Base-by-base conservation (phyloP, 495 filamentous ascomycete genomes). In the Aspergillus leporis region DNA sequence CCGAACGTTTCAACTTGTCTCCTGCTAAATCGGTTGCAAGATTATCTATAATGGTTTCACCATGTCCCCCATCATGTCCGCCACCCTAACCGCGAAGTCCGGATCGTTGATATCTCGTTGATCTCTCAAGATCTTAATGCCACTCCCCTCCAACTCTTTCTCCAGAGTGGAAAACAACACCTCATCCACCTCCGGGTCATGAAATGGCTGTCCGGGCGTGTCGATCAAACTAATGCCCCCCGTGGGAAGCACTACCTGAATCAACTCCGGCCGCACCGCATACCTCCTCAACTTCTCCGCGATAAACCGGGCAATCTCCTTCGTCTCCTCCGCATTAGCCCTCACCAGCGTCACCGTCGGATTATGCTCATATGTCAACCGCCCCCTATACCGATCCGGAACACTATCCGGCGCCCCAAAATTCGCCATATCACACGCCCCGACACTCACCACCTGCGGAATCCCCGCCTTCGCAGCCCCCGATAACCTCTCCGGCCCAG, bases 351-450 rank as follows among this genome's bases (percentile, higher is more conserved):
- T 90, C 19, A 90, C 84, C 0, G 74, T 78, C 1, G 83, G 74
- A 65, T 89, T 90, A 64, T 91, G 88, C 67, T 81, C 83, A 59
- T 81, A 79, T 10, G 88, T 66, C n/a, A 70, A 70, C 43, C 86
- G 69, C 5, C 58, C 62, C 8, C 57, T 3, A 61, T 74, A 84
- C 47, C 68, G 59, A 43, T 74, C 64, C 0, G 87, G 87, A 8
- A 91, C 73, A 0, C 76, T 85, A 0, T 74, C 67, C 14, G 32
- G 65, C 0, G 81, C 74, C 0, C 87, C 87, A 61, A 89, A 90
- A 60, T 90, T 89, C 7, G 84, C 80, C 80, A 90, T 89, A 55
- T 91, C 88, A 7, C 78, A 75, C 0, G 87, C 88, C 0, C 88
- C 88, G 8, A 88, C 70, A 53, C 79, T 83, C 4, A 91, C 71